Percentiles rank a stretch among this genome's conserved stretches.
Evolutionary conservation across 306 rosid genomes (phyloP).

Genomic region (Psophocarpus tetragonolobus): DNA sequence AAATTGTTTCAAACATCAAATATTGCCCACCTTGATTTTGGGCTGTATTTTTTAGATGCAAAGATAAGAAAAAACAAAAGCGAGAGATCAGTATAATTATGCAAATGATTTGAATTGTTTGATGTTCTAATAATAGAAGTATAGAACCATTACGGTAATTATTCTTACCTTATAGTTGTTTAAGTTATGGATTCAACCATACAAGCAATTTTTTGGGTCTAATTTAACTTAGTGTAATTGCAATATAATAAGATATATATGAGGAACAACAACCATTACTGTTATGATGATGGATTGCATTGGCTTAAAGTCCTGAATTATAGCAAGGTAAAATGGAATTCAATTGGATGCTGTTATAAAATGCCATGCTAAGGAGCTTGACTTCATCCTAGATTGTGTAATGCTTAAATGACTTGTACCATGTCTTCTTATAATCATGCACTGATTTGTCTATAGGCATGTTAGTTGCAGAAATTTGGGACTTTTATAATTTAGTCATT

Average conservation of each 20-base stretch:
- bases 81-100: too few relatives aligned
- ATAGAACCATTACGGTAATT: background rate
- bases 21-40: background rate
- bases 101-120: too few relatives aligned
- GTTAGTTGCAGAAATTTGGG: background rate
- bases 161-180: background rate
- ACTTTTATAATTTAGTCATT: background rate
- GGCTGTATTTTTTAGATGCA: background rate
- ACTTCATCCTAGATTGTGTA: slow-evolving; percentile 5
- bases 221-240: background rate
- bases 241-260: background rate
- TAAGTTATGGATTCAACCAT: background rate
- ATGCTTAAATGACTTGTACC: background rate
- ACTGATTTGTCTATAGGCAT: background rate
- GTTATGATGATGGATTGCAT: background rate
- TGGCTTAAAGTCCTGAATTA: background rate
- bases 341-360: background rate
- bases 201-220: too few relatives aligned
- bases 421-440: slow-evolving; percentile 13
- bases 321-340: slow-evolving; percentile 20
- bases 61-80: too few relatives aligned
- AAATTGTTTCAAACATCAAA: background rate
- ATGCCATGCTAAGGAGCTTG: background rate
- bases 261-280: background rate
- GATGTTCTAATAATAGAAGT: background rate